phyloP scores from a whole-genome alignment of 495 filamentous ascomycete genomes.

The Jackrogersella multiformis region DNA sequence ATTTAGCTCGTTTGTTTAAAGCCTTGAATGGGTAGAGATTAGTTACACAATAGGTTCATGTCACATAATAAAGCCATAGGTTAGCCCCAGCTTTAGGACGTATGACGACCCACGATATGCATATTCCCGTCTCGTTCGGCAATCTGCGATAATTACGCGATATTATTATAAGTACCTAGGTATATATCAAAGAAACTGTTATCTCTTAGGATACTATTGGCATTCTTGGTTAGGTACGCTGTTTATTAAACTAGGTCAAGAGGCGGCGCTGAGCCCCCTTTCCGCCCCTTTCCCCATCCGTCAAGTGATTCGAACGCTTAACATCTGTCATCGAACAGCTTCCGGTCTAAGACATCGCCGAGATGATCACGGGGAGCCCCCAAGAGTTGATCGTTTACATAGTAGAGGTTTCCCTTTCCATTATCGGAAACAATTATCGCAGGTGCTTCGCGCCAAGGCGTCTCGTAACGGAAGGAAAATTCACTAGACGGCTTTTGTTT shows the following conservation, averaged over 20 bases:
- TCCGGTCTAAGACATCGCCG: conserved; percentile 28
- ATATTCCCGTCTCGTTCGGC: neutral
- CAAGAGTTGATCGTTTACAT: conserved; percentile 5
- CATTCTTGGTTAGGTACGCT: neutral
- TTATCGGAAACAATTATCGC: conserved; percentile 12
- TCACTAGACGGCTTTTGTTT: too few relatives aligned
- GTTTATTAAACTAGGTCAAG: neutral
- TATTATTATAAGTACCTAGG: neutral
- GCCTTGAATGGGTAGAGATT: neutral
- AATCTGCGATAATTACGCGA: conserved; percentile 7
- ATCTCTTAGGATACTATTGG: conserved; percentile 1
- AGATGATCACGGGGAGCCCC: conserved; percentile 11
- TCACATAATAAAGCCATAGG: conserved; percentile 7
- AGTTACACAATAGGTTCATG: conserved; percentile 34
- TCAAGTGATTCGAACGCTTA: neutral
- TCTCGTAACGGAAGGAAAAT: neutral
- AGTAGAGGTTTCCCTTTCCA: conserved; percentile 10
- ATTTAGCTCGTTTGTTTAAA: conserved; percentile 4
- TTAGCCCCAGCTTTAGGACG: too few relatives aligned
- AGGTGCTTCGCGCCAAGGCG: conserved; percentile 8
- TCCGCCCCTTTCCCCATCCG: neutral
- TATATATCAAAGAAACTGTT: neutral
- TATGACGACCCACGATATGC: neutral
- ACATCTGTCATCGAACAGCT: neutral
- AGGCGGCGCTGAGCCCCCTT: neutral